Evolutionary conservation across 805 yeast species (phyloP).

Genomic region (Monosporozyma yasuniensis): DNA sequence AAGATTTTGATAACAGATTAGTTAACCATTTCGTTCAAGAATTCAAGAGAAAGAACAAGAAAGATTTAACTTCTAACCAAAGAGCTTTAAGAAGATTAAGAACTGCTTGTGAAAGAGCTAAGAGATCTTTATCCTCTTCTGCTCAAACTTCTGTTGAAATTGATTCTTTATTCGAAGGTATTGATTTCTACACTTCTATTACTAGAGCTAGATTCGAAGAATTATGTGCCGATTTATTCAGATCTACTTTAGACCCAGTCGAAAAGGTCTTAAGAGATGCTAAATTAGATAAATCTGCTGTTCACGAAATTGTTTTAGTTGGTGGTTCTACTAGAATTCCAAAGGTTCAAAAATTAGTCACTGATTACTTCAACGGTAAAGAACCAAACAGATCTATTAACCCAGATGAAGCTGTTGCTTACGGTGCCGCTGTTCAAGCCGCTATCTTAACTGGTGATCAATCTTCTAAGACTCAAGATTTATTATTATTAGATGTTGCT

Average conservation of each 20-base stretch:
- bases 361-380: conserved; percentile 97
- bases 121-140: conserved; percentile 95
- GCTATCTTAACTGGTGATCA: conserved; percentile 96
- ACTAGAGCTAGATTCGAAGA: conserved; percentile 99
- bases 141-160: conserved; percentile 96
- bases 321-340: conserved; percentile 99
- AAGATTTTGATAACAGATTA: conserved; percentile 93
- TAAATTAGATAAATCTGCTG: conserved; percentile 84
- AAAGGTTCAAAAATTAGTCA: conserved; percentile 91
- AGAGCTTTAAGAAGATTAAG: conserved; percentile 97
- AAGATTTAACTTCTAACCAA: conserved; percentile 86
- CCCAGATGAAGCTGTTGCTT: conserved; percentile 99
- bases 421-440: conserved; percentile 99
- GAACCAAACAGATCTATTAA: conserved; percentile 96
- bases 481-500: conserved; percentile 95
- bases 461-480: conserved; percentile 95
- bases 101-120: conserved; percentile 98
- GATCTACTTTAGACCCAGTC: conserved; percentile 91
- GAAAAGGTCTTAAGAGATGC: conserved; percentile 93
- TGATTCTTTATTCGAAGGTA: conserved; percentile 93
- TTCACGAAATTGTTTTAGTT: conserved; percentile 89
- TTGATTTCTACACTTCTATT: conserved; percentile 94
- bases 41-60: conserved; percentile 97
- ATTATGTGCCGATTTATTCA: conserved; percentile 90
- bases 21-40: conserved; percentile 89